Base-by-base conservation (phyloP, 2,329 filamentous ascomycete species). In the Diaporthe citrichinensis region DNA sequence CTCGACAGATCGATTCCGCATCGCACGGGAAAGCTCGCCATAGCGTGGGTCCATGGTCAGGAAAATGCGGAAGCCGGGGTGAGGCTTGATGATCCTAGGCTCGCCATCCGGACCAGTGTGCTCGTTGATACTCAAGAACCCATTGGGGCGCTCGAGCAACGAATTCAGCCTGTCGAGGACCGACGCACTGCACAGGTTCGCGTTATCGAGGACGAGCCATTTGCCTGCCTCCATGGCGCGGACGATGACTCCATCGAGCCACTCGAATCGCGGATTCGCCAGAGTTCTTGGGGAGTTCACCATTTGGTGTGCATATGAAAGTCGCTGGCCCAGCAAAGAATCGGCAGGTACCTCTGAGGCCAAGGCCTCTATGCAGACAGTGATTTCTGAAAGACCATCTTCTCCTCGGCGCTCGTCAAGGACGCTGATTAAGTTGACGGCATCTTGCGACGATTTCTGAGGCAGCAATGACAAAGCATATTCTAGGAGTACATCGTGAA, bases 181-280 rank as follows among this genome's bases (percentile, higher is more conserved):
- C 9, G 96, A 98, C 34, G 96, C 94, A 80, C 94, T 98, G 86
- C 97, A 99, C 74, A 99, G 90, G 81, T 99, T 99, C 76, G 97
- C 97, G 84, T 99, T 98, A 84, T 99, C 97, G 31, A 99, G 91
- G 15, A 99, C 93, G 25, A 99, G 88, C 97, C 97, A 99, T 76
- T 95, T 91, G 20, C 97, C 97, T 79, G 93, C 88, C 81, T 97
- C 90, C 15, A 98, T 88, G 57, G 97, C 96, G 79, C 95, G 93
- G 65, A 98, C 93, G 58, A 99, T 92, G 65, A 97, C 91, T 74
- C 97, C 97, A 82, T 99, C 96, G 2, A 98, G 92, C 97, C 97
- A 99, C 83, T 98, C 95, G 81, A 99, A 99, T 2, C 94, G 93
- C 31, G 95, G 95, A 77, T 93, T 93, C 31, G 93, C 91, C 34